Evolutionary conservation across 768 basidiomycete genomes (phyloP).

Genomic region (Sporobolomyces phaffii): DNA sequence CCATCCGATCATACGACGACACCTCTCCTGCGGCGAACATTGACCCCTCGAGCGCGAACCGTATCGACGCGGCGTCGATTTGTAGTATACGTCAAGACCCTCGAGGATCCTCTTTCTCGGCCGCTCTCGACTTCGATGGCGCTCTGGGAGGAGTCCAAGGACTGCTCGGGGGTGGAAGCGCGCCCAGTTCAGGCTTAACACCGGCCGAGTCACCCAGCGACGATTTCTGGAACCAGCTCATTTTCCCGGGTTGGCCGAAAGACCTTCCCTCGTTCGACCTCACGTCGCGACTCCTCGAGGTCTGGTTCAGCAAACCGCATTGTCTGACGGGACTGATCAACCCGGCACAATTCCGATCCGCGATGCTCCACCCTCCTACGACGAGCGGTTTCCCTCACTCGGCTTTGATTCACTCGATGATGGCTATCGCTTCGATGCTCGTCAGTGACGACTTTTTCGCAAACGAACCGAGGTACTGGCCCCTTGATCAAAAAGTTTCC

Average conservation of each 20-base stretch:
- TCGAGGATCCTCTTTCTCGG: not conserved
- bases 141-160: not conserved
- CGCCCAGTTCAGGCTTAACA: not conserved
- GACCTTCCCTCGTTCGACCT: conserved; percentile 31
- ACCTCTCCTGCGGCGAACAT: not conserved
- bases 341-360: conserved; percentile 8
- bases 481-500: not conserved
- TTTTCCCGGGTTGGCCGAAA: conserved; percentile 37
- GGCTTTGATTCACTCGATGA: conserved; percentile 36
- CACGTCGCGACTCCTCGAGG: conserved; percentile 35
- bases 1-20: not conserved
- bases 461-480: conserved; percentile 34
- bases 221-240: conserved; percentile 21
- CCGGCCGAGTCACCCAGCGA: not conserved
- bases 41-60: too few species aligned
- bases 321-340: conserved; percentile 28
- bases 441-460: conserved; percentile 16
- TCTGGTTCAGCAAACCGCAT: conserved; percentile 33
- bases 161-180: not conserved
- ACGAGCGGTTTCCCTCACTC: conserved; percentile 28
- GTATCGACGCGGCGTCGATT: too few species aligned
- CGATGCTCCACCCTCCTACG: conserved; percentile 29
- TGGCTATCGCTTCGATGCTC: conserved; percentile 28
- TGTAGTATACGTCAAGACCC: conserved; percentile 1
- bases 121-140: not conserved